These are phyloP conservation scores for Gymnopus androsaceus DNA, from an alignment of 1,284 basidiomycete species.

Conservation along the genomic window DNA sequence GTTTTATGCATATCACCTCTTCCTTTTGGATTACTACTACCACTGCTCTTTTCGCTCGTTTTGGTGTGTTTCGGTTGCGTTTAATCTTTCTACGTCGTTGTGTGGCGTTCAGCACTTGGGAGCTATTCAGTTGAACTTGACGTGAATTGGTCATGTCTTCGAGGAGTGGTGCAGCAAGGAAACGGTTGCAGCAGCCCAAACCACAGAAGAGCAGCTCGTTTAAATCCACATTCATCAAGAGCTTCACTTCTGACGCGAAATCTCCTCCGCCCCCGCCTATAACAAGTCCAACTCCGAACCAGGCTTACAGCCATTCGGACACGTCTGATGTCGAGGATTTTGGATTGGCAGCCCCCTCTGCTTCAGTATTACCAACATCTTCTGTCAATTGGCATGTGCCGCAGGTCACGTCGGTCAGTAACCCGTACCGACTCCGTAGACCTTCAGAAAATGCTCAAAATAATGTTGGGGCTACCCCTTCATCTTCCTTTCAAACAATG, in stretches of 20 bases:
- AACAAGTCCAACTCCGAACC: not conserved
- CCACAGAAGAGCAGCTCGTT: not conserved
- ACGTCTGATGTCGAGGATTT: slow-evolving; percentile 1
- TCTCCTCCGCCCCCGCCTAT: not conserved
- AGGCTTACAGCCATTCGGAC: not conserved
- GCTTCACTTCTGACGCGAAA: not conserved
- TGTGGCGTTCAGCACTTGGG: not conserved
- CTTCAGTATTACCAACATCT: not conserved
- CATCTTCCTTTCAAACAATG: not conserved
- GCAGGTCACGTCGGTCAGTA: not conserved
- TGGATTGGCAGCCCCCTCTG: not conserved
- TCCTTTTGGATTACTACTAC: not conserved
- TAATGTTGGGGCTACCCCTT: not conserved
- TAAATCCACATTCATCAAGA: slow-evolving; percentile 3
- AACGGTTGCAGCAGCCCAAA: slow-evolving; percentile 7
- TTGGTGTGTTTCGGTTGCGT: not conserved
- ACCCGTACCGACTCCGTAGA: not conserved
- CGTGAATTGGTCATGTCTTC: slow-evolving; percentile 13
- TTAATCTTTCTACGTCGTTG: not conserved
- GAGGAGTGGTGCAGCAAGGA: slow-evolving; percentile 15
- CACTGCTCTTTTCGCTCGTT: not conserved
- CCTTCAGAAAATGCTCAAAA: not conserved
- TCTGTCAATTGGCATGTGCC: not conserved
- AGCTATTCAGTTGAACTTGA: not conserved
- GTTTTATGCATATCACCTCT: slow-evolving; percentile 21